These are phyloP conservation scores for Entonaema liquescens DNA, from an alignment of 495 filamentous ascomycete genomes.

Conservation along the genomic window DNA sequence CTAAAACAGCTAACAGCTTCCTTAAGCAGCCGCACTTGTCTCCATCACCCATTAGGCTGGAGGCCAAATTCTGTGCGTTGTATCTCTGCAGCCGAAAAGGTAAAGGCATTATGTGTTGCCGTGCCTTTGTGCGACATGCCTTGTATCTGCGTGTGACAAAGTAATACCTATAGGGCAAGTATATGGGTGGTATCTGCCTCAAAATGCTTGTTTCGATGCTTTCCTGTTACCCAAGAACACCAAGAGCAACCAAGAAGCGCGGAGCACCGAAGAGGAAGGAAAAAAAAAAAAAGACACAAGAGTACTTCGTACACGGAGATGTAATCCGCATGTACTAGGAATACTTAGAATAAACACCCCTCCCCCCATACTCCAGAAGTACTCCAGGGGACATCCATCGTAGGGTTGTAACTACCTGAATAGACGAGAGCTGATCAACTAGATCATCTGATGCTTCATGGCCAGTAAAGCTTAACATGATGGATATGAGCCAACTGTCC, in stretches of 20 bases:
- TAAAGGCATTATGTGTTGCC: slow-evolving; percentile 12
- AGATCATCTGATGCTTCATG: slow-evolving; percentile 39
- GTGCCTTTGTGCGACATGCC: slow-evolving; percentile 29
- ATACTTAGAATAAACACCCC: slow-evolving; percentile 31
- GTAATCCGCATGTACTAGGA: slow-evolving; percentile 24
- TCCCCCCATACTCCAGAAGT: slow-evolving; percentile 3
- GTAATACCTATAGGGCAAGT: slow-evolving; percentile 43
- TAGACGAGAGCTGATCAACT: slow-evolving; percentile 41
- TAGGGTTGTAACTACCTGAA: slow-evolving; percentile 37
- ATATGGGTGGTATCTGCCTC: slow-evolving; percentile 38
- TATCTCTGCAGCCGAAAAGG: slow-evolving; percentile 32
- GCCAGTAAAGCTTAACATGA: slow-evolving; percentile 40
- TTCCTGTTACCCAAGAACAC: slow-evolving; percentile 1
- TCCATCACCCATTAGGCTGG: slow-evolving; percentile 34
- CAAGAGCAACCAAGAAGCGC: neutral
- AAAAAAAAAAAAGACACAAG: neutral
- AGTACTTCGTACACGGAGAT: slow-evolving; percentile 3
- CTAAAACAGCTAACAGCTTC: slow-evolving; percentile 17
- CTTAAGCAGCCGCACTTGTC: slow-evolving; percentile 23
- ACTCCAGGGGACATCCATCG: slow-evolving; percentile 17
- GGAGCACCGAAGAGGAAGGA: neutral
- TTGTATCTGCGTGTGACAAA: slow-evolving; percentile 23
- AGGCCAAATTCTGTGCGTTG: slow-evolving; percentile 20
- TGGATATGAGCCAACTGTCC: slow-evolving; percentile 38
- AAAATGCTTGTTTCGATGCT: slow-evolving; percentile 32